phyloP scores from a whole-genome alignment of 2,329 filamentous ascomycete species.

The Diatrype stigma region DNA sequence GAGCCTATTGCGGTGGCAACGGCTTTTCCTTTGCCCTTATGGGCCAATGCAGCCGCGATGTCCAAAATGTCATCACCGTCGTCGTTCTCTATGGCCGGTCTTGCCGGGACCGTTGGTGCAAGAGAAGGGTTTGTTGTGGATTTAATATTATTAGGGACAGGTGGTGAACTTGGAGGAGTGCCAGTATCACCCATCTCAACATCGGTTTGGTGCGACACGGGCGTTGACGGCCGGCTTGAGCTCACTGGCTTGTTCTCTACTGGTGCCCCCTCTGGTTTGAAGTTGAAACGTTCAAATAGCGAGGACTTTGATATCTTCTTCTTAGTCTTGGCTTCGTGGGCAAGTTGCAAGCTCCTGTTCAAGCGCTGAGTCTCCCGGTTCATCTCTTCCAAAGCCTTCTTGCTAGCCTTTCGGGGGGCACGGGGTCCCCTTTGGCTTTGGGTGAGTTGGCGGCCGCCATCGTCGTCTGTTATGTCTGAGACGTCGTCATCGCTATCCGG shows the following conservation, averaged over 20 bases:
- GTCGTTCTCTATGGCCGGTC: conserved; percentile 14
- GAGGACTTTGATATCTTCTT: conserved; percentile 85
- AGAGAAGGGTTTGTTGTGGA: conserved; percentile 6
- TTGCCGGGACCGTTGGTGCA: conserved; percentile 4
- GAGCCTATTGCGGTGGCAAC: conserved; percentile 21
- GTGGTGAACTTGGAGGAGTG: conserved; percentile 71
- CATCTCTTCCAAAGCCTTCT: conserved; percentile 94
- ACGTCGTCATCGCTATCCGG: conserved; percentile 50
- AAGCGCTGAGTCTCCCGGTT: conserved; percentile 90
- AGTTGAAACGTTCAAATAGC: conserved; percentile 82
- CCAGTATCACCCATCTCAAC: conserved; percentile 47
- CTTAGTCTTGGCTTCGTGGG: conserved; percentile 83
- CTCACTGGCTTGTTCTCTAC: conserved; percentile 37
- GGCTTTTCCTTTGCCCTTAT: conserved; percentile 61
- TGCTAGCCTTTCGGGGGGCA: conserved; percentile 81
- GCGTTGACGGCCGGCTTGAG: conserved; percentile 53
- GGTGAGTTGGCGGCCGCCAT: conserved; percentile 61
- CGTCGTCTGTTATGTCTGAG: conserved; percentile 57
- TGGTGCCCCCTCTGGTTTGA: conserved; percentile 42
- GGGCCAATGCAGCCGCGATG: conserved; percentile 31
- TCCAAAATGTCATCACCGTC: conserved; percentile 35
- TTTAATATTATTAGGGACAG: conserved; percentile 45
- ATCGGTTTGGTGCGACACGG: conserved; percentile 45
- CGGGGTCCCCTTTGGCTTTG: conserved; percentile 64
- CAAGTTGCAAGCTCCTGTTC: conserved; percentile 82